Evolutionary conservation across 768 basidiomycete species (phyloP).

Genomic region (Tricholoma furcatifolium): DNA sequence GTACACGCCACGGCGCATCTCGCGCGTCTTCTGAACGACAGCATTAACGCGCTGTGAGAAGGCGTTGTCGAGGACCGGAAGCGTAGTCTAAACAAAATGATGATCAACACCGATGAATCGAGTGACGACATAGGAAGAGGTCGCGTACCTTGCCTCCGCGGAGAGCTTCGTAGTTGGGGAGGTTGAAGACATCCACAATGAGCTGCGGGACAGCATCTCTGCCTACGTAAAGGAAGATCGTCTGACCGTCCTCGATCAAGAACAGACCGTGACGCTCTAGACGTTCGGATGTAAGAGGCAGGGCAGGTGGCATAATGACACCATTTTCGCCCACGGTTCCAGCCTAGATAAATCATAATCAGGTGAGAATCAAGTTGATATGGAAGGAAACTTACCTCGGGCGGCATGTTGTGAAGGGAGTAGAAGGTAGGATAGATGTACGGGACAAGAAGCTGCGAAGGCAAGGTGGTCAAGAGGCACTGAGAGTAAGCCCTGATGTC

Average conservation of each 20-base stretch:
- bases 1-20: conserved; percentile 90
- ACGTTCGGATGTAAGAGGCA: conserved; percentile 93
- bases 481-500: conserved; percentile 97
- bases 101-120: background rate
- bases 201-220: conserved; percentile 97
- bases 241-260: conserved; percentile 97
- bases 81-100: conserved; percentile 57
- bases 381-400: conserved; percentile 57
- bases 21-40: conserved; percentile 90
- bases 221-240: conserved; percentile 98
- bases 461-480: conserved; percentile 85
- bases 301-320: conserved; percentile 80
- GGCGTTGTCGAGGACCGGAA: conserved; percentile 88
- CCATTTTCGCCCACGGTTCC: conserved; percentile 91
- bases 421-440: conserved; percentile 97
- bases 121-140: background rate
- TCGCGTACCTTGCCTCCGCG: conserved; percentile 86
- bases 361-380: background rate
- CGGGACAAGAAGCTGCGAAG: conserved; percentile 87
- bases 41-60: conserved; percentile 97
- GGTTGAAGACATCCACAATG: conserved; percentile 89
- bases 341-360: conserved; percentile 44
- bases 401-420: conserved; percentile 93
- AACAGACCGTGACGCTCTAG: conserved; percentile 94
- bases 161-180: conserved; percentile 84